Percentiles rank a stretch among this genome's conserved stretches.
Evolutionary conservation across 306 rosid genomes (phyloP).

Genomic region (Hippophae rhamnoides): DNA sequence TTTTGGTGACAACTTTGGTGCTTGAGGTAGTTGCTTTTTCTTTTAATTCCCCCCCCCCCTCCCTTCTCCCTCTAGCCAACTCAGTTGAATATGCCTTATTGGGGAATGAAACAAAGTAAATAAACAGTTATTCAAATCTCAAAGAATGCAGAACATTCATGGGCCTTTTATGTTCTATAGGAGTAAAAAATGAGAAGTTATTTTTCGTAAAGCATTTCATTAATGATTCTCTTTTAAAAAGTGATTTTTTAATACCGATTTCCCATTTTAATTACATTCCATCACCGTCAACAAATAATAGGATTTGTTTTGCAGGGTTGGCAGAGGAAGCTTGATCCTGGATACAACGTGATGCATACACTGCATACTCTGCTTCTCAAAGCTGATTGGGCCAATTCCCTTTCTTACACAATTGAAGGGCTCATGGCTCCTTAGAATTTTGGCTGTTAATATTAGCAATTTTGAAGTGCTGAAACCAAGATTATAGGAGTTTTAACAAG

Average conservation of each 20-base stretch:
- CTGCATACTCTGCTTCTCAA: slow-evolving; percentile 81
- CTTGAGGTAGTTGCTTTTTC: slow-evolving; percentile 55
- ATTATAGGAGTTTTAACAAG: neutral
- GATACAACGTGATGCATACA: slow-evolving; percentile 80
- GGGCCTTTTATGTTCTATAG: too few relatives aligned
- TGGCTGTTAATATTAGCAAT: slow-evolving; percentile 6
- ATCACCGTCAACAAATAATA: neutral
- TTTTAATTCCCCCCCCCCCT: neutral
- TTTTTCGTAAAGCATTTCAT: too few relatives aligned
- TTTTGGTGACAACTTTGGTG: slow-evolving; percentile 90
- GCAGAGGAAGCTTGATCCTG: slow-evolving; percentile 96
- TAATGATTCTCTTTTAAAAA: too few relatives aligned
- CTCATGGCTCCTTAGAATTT: slow-evolving; percentile 75
- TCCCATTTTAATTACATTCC: neutral
- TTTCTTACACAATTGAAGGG: slow-evolving; percentile 92
- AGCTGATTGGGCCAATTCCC: slow-evolving; percentile 95
- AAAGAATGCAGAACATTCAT: neutral
- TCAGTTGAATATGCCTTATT: neutral
- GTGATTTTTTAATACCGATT: neutral
- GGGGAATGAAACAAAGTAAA: neutral
- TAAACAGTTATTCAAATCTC: neutral
- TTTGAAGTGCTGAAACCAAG: slow-evolving; percentile 8
- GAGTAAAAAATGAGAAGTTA: too few relatives aligned
- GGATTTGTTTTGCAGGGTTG: slow-evolving; percentile 57
- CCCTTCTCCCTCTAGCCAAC: neutral